Conservation (phyloP, 2,329 filamentous ascomycete genomes). For the Pleoardoris graminearum region DNA sequence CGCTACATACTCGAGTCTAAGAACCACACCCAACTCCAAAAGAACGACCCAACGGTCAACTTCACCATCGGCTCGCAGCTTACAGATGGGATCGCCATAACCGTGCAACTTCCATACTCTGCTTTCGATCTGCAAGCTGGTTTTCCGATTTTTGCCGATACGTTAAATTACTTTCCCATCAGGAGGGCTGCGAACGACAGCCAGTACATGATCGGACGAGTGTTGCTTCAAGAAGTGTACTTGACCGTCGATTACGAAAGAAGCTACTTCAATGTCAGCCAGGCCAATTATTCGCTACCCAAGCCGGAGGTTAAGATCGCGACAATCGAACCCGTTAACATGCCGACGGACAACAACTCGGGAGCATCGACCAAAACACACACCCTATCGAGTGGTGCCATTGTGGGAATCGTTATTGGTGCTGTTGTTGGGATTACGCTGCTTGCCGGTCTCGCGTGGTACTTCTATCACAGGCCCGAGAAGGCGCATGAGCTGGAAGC, state of each 20-base stretch:
- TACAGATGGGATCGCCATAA: slow-evolving; percentile 33
- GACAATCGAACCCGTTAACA: slow-evolving; percentile 21
- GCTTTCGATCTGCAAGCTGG: slow-evolving; percentile 50
- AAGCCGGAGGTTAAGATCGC: slow-evolving; percentile 23
- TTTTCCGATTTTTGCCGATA: slow-evolving; percentile 46
- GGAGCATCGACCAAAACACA: not conserved
- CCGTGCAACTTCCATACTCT: slow-evolving; percentile 50
- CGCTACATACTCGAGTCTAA: not conserved
- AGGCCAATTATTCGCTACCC: slow-evolving; percentile 28
- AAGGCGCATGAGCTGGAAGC: not conserved
- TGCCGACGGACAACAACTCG: not conserved
- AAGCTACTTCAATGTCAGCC: slow-evolving; percentile 50
- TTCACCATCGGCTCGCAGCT: not conserved
- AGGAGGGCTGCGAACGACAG: slow-evolving; percentile 57
- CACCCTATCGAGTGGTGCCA: not conserved
- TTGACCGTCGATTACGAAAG: slow-evolving; percentile 51
- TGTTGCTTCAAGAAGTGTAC: slow-evolving; percentile 69
- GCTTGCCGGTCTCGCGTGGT: not conserved
- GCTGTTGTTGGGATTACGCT: not conserved
- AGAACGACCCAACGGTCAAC: not conserved
- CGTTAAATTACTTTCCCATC: slow-evolving; percentile 67
- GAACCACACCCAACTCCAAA: not conserved
- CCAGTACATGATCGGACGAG: slow-evolving; percentile 64
- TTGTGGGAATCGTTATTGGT: not conserved
- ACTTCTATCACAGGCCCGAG: not conserved